These are phyloP conservation scores for Glycyrrhiza uralensis DNA, from an alignment of 306 rosid genomes.

Conservation along the genomic window DNA sequence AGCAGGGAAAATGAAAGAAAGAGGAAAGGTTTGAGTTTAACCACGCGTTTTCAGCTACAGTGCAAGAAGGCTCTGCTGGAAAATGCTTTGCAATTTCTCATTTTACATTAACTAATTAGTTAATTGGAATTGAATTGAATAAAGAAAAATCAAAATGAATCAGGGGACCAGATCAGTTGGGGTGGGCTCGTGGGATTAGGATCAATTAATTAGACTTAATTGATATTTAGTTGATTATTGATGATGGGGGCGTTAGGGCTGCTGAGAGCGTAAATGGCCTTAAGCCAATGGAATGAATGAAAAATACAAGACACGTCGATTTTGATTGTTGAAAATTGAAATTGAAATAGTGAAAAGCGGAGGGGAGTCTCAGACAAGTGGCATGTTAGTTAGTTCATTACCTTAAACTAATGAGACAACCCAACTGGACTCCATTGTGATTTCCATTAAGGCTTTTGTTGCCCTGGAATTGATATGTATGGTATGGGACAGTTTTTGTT, in stretches of 20 bases:
- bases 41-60: not conserved
- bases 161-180: not conserved
- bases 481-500: too few species aligned
- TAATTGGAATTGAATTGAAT: not conserved
- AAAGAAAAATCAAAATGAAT: not conserved
- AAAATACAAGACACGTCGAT: not conserved
- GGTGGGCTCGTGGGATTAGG: not conserved
- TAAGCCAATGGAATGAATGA: not conserved
- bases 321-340: not conserved
- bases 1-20: too few species aligned
- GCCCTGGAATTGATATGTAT: too few species aligned
- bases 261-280: too few species aligned
- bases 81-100: constrained; percentile 7
- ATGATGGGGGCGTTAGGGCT: not conserved
- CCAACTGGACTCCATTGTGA: not conserved
- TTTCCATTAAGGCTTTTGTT: too few species aligned
- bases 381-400: not conserved
- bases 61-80: not conserved
- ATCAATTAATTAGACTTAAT: not conserved
- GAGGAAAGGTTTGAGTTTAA: too few species aligned
- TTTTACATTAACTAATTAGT: not conserved
- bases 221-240: not conserved
- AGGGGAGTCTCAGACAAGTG: not conserved
- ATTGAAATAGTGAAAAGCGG: not conserved
- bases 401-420: constrained; percentile 5